Conservation (phyloP, 1,284 basidiomycete species). For the Blastosporella zonata region DNA sequence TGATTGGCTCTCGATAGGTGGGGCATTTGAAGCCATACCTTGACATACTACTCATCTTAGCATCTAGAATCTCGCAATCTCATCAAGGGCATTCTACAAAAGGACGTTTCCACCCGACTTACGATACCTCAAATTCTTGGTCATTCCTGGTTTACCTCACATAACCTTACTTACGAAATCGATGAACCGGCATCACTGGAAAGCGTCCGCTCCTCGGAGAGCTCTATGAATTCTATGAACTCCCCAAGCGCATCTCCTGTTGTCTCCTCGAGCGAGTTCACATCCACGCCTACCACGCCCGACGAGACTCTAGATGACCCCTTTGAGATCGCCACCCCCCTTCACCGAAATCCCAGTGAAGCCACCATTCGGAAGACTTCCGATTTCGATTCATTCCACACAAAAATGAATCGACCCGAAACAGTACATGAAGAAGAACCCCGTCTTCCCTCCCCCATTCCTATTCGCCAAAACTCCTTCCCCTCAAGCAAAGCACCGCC, state of each 20-base stretch:
- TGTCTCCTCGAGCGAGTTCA: conserved; percentile 49
- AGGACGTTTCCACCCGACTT: conserved; percentile 74
- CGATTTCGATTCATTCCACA: conserved; percentile 31
- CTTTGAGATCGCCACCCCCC: conserved; percentile 31
- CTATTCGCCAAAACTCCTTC: conserved; percentile 27
- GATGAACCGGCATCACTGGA: conserved; percentile 25
- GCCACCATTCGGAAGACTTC: conserved; percentile 45
- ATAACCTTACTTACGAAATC: conserved; percentile 32
- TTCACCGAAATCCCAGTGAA: conserved; percentile 50
- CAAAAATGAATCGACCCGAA: conserved; percentile 36
- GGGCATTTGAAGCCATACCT: conserved; percentile 9
- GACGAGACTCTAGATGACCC: conserved; percentile 45
- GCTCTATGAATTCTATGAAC: conserved; percentile 51
- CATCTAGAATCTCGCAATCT: conserved; percentile 76
- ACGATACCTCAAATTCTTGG: conserved; percentile 84
- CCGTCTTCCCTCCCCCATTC: conserved; percentile 12
- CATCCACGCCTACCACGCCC: conserved; percentile 56
- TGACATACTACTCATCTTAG: conserved; percentile 10
- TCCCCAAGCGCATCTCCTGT: conserved; percentile 53
- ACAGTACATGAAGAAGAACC: conserved; percentile 47
- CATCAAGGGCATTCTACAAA: conserved; percentile 76
- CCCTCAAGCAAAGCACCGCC: conserved; percentile 46
- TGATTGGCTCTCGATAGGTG: conserved; percentile 85
- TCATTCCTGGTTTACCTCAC: conserved; percentile 85
- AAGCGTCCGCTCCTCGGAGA: conserved; percentile 39